Evolutionary conservation across 495 filamentous ascomycete species (phyloP).

Genomic region (Lepidopterella palustris): DNA sequence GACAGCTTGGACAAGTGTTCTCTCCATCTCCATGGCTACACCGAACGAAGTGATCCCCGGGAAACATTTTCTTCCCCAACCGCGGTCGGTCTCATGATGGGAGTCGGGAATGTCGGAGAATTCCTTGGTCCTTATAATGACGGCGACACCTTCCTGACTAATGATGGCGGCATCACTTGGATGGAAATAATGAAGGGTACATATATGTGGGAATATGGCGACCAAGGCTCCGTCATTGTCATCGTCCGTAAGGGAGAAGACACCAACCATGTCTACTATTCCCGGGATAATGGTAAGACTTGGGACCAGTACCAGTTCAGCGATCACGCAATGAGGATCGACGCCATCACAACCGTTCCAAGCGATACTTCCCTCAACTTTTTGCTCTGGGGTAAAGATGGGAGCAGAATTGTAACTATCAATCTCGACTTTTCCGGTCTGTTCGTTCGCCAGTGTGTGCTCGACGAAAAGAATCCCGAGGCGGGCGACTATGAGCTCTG

Average conservation of each 20-base stretch:
- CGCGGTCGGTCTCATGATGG: slow-evolving; percentile 89
- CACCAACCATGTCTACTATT: slow-evolving; percentile 67
- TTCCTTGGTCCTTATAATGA: slow-evolving; percentile 52
- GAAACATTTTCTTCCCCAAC: slow-evolving; percentile 83
- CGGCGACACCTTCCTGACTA: slow-evolving; percentile 78
- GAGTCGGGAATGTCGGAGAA: slow-evolving; percentile 81
- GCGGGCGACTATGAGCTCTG: slow-evolving; percentile 72
- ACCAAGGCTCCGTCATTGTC: slow-evolving; percentile 85
- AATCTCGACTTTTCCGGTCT: slow-evolving; percentile 85
- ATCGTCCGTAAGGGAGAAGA: slow-evolving; percentile 59
- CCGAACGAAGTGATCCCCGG: slow-evolving; percentile 69
- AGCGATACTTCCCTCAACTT: slow-evolving; percentile 86
- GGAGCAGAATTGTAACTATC: slow-evolving; percentile 53
- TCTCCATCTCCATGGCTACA: slow-evolving; percentile 90
- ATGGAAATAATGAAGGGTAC: slow-evolving; percentile 71
- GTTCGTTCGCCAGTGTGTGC: slow-evolving; percentile 59
- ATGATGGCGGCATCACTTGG: slow-evolving; percentile 86
- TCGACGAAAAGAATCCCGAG: slow-evolving; percentile 54
- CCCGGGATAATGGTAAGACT: slow-evolving; percentile 66
- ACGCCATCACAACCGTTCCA: slow-evolving; percentile 78
- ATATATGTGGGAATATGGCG: slow-evolving; percentile 90
- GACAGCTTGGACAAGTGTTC: slow-evolving; percentile 58
- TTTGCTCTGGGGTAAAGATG: slow-evolving; percentile 68
- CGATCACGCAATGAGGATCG: slow-evolving; percentile 58
- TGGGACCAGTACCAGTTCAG: slow-evolving; percentile 74